Conservation (phyloP, 2,329 filamentous ascomycete species). For the Colletotrichum orchidophilum region DNA sequence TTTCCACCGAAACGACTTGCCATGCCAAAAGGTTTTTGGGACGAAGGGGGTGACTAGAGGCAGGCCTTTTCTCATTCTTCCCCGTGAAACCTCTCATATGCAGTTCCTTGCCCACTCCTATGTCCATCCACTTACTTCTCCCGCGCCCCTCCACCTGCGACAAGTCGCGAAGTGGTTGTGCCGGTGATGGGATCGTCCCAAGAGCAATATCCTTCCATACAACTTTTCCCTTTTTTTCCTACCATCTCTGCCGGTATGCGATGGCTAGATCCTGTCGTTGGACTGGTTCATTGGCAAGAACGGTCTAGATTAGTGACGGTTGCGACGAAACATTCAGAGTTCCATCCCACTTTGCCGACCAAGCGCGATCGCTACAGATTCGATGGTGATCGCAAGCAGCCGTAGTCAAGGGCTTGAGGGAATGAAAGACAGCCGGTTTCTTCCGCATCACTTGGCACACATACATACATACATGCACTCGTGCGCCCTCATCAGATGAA, state of each 20-base stretch:
- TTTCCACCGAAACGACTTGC: neutral
- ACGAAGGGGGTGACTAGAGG: too few relatives aligned
- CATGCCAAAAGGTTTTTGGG: neutral
- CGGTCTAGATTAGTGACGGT: neutral
- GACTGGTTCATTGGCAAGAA: neutral
- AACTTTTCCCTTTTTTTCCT: neutral
- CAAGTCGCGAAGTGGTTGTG: neutral
- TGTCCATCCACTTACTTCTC: neutral
- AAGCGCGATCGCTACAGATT: neutral
- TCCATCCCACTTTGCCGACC: neutral
- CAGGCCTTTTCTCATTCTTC: neutral
- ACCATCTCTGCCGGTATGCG: neutral
- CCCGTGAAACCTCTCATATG: neutral
- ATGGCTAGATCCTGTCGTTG: neutral
- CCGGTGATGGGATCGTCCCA: neutral
- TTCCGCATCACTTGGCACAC: neutral
- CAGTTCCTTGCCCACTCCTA: neutral
- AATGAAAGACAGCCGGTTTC: neutral
- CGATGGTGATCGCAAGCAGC: neutral
- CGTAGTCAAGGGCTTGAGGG: neutral
- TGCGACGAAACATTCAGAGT: neutral
- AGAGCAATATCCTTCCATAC: neutral
- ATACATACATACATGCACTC: neutral
- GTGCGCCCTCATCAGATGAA: conserved; percentile 2
- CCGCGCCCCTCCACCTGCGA: conserved; percentile 1